These are phyloP conservation scores for Schizochytrium sp. DNA, from an alignment of 108 stramenopile species.

Conservation along the genomic window DNA sequence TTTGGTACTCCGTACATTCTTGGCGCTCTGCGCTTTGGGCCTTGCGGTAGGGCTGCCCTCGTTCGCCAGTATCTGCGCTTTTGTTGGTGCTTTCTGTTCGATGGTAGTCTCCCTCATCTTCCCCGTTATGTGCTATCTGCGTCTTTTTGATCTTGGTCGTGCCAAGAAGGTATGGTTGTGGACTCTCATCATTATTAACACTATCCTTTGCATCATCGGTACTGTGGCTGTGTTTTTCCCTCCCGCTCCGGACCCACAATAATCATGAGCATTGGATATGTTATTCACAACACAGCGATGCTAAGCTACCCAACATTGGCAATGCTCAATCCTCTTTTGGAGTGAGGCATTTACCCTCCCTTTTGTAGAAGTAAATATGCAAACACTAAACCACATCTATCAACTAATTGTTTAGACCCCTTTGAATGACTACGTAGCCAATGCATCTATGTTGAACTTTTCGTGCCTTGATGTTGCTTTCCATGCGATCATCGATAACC, in stretches of 20 bases:
- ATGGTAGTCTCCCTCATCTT: conserved; percentile 43
- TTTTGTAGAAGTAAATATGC: no score
- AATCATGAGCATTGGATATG: background rate
- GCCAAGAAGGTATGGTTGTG: background rate
- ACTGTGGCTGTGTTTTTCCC: conserved; percentile 58
- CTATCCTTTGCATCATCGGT: conserved; percentile 7
- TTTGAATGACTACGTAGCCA: no score
- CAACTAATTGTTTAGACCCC: no score
- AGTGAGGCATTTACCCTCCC: no score
- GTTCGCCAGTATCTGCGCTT: conserved; percentile 59
- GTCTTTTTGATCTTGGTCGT: background rate
- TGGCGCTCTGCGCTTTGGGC: conserved; percentile 17
- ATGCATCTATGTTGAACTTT: no score
- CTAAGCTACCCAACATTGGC: no score
- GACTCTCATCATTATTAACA: background rate
- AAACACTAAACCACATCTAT: no score
- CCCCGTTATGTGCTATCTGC: conserved; percentile 48
- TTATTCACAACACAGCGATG: no score
- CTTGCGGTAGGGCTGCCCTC: conserved; percentile 31
- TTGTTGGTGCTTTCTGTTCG: conserved; percentile 57
- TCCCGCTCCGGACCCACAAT: background rate
- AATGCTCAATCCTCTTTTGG: no score
- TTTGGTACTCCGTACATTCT: background rate
- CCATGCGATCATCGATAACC: no score
- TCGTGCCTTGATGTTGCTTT: no score